Evolutionary conservation across 2,329 filamentous ascomycete genomes (phyloP).

Genomic region (Fusarium buharicum): DNA sequence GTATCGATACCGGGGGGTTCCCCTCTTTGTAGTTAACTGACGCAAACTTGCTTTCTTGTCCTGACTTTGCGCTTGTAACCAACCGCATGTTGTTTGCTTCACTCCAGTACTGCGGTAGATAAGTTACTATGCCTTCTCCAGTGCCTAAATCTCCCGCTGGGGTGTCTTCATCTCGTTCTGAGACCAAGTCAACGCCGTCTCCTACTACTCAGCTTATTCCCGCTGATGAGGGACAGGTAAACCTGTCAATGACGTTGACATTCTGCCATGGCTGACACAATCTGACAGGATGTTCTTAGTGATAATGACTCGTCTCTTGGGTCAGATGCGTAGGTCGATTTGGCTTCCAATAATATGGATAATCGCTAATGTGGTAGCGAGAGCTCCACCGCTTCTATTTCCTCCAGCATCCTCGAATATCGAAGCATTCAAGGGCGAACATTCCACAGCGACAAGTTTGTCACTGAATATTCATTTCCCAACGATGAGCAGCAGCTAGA

Average conservation of each 20-base stretch:
- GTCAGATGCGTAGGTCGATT: background rate
- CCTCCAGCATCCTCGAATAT: constrained; percentile 22
- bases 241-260: background rate
- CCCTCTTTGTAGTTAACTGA: background rate
- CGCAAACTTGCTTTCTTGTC: background rate
- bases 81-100: background rate
- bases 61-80: background rate
- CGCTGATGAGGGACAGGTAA: background rate
- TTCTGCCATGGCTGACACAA: background rate
- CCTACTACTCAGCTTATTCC: background rate
- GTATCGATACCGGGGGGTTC: background rate
- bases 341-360: no score
- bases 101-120: background rate
- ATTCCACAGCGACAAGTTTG: constrained; percentile 30
- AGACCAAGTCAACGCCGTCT: background rate
- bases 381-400: constrained; percentile 25
- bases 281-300: background rate
- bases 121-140: background rate
- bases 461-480: constrained; percentile 14
- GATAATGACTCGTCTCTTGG: constrained; percentile 7
- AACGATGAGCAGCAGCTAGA: constrained; percentile 24
- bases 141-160: background rate
- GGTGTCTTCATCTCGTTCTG: background rate
- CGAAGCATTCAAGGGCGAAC: constrained; percentile 26
- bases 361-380: background rate